Percentiles rank a stretch among this genome's conserved stretches.
Evolutionary conservation across 2,329 filamentous ascomycete species (phyloP).

Genomic region (Didymella keratinophila): DNA sequence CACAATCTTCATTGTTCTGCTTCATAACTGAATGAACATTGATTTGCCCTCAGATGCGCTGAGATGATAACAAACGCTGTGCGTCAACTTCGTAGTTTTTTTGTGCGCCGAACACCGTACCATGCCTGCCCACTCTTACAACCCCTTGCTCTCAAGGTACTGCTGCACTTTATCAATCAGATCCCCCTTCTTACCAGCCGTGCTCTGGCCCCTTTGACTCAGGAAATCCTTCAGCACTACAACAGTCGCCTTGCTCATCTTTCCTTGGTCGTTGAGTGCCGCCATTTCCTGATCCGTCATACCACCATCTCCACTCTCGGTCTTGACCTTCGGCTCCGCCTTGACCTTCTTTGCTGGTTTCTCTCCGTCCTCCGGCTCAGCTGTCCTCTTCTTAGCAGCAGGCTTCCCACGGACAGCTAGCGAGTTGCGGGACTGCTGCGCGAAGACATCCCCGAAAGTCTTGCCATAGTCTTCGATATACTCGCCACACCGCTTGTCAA

Average conservation of each 20-base stretch:
- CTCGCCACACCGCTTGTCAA: constrained; percentile 81
- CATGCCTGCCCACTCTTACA: constrained; percentile 2
- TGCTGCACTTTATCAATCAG: constrained; percentile 47
- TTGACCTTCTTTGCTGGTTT: constrained; percentile 40
- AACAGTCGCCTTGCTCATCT: constrained; percentile 53
- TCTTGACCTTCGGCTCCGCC: constrained; percentile 37
- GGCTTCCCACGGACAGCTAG: constrained; percentile 55
- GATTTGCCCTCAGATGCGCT: too few species aligned
- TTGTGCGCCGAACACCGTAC: too few species aligned
- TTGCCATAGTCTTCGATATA: constrained; percentile 81
- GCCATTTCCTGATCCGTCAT: constrained; percentile 57
- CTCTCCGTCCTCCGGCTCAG: constrained; percentile 31
- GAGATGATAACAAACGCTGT: too few species aligned
- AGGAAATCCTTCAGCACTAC: constrained; percentile 46
- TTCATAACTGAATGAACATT: too few species aligned
- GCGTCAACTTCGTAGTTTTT: too few species aligned
- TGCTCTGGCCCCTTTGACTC: constrained; percentile 32
- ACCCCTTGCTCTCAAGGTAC: constrained; percentile 46
- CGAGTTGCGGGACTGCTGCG: constrained; percentile 49
- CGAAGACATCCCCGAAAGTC: constrained; percentile 68
- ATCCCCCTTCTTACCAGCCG: constrained; percentile 48
- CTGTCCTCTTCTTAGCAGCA: constrained; percentile 54
- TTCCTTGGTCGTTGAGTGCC: constrained; percentile 53
- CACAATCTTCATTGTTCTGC: too few species aligned
- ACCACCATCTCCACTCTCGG: constrained; percentile 32